Evolutionary conservation across 208 protist genomes (phyloP), one percentile per base, ranked within the genome.

Genomic region (Sergeia podlipaevii): DNA sequence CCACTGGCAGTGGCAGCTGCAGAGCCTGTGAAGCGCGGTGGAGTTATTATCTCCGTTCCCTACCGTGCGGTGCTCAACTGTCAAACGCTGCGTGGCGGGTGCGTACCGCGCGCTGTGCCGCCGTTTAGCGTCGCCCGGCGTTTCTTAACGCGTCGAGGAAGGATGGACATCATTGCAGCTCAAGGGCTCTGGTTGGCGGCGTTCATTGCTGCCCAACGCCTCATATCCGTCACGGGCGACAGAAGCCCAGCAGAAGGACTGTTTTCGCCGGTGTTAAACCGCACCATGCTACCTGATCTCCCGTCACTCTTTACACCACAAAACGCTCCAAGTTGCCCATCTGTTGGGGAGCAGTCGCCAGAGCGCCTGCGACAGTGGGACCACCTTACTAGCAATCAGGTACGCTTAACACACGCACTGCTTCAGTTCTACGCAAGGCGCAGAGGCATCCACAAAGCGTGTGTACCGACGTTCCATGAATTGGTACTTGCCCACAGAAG

Each of bases 31-130:
- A 67, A 69, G 33, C 48, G 74, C 43, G 87, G 87, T 13, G 55
- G 65, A 2, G 71, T 79, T 0, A 48, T 95, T 28, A 62, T 85
- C 28, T 74, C 47, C 13, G 80, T 92, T 10, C 88, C 88, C 4
- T 92, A 92, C 65, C 50, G 55, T 24, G 38, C 60, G n/a, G 68
- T 76, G 42, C 48, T 90, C 26, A 92, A 91, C 28, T 61, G 54
- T 11, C 74, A 91, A 56, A 92, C 81, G 4, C 39, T 89, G 29
- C 68, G 74, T 18, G 87, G 87, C 15, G 74, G 74, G 33, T 45
- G 70, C 26, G 39, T 74, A 38, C 76, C 81, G 2, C 44, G n/a
- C 0, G 62, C 59, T 0, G 27, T 90, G 21, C 84, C 83, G 0
- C 56, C 88, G 34, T 53, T 81, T 27, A 39, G 55, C 23, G 57